Evolutionary conservation across 306 rosid species (phyloP).

Genomic region (Leucaena leucocephala): DNA sequence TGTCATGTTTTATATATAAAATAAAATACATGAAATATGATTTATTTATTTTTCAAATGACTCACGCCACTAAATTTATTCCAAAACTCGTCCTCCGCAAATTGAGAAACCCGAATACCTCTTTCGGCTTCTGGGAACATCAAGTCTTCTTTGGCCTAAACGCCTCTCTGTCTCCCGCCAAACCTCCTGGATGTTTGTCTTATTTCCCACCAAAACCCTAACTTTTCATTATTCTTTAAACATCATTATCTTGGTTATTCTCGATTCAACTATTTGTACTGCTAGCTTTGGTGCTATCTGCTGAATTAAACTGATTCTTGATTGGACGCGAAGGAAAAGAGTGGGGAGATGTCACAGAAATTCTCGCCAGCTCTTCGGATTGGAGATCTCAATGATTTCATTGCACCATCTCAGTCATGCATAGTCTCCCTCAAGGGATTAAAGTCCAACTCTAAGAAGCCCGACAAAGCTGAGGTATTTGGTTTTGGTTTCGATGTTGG

Average conservation of each 20-base stretch:
- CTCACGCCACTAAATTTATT: neutral
- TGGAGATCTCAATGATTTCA: conserved; percentile 89
- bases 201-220: conserved; percentile 19
- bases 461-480: conserved; percentile 65
- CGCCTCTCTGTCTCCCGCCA: conserved; percentile 15
- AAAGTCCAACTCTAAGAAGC: conserved; percentile 49
- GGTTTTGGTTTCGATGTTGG: neutral
- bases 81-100: neutral
- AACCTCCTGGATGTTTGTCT: neutral
- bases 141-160: conserved; percentile 35
- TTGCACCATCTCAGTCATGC: conserved; percentile 91
- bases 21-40: neutral
- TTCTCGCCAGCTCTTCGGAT: conserved; percentile 89
- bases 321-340: conserved; percentile 1
- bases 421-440: conserved; percentile 88
- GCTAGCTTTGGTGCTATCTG: neutral
- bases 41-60: neutral
- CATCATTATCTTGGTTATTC: neutral
- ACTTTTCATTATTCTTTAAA: neutral
- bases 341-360: conserved; percentile 71
- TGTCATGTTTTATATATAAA: too few species aligned
- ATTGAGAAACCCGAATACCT: neutral
- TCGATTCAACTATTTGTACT: neutral
- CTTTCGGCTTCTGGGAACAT: neutral
- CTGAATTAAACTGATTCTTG: neutral